A percentile compares a stretch with the other conserved stretches of the same genome.
Evolutionary conservation across 306 rosid species (phyloP).

Genomic region (Gastrolobium bilobum): DNA sequence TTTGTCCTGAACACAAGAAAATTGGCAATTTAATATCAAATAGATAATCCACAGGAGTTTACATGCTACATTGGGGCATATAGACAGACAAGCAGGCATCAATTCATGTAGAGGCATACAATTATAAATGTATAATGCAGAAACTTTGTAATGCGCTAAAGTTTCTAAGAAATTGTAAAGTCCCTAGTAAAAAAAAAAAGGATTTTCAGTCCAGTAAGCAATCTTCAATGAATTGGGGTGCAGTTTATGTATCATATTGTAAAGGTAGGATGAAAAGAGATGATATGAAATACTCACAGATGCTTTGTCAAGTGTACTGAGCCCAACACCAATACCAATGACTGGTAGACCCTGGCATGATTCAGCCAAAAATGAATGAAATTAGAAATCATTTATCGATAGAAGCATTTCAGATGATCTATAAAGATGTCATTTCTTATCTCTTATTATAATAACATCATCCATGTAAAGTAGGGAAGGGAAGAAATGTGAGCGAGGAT

Average conservation of each 20-base stretch:
- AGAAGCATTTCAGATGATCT: constrained; percentile 23
- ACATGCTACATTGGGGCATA: not conserved
- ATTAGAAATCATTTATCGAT: constrained; percentile 9
- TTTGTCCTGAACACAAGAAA: constrained; percentile 68
- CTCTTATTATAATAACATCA: not conserved
- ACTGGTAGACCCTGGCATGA: constrained; percentile 85
- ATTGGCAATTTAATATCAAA: constrained; percentile 32
- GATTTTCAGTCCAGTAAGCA: not conserved
- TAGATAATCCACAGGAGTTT: not conserved
- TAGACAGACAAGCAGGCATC: constrained; percentile 19
- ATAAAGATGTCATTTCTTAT: not conserved
- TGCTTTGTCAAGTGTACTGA: constrained; percentile 92
- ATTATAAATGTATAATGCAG: constrained; percentile 13
- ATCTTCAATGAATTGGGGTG: constrained; percentile 1
- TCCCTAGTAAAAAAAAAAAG: not conserved
- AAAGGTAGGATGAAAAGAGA: constrained; percentile 39
- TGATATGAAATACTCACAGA: constrained; percentile 71
- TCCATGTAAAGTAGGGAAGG: not conserved
- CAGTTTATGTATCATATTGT: constrained; percentile 19
- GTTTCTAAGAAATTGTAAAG: constrained; percentile 20
- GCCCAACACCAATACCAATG: constrained; percentile 90
- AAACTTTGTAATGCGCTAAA: constrained; percentile 14
- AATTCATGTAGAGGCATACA: constrained; percentile 23
- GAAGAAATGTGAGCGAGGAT: not conserved
- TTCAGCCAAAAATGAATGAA: constrained; percentile 43